These are phyloP conservation scores for Dipodascus albidus DNA, from an alignment of 805 yeast genomes.

Conservation along the genomic window DNA sequence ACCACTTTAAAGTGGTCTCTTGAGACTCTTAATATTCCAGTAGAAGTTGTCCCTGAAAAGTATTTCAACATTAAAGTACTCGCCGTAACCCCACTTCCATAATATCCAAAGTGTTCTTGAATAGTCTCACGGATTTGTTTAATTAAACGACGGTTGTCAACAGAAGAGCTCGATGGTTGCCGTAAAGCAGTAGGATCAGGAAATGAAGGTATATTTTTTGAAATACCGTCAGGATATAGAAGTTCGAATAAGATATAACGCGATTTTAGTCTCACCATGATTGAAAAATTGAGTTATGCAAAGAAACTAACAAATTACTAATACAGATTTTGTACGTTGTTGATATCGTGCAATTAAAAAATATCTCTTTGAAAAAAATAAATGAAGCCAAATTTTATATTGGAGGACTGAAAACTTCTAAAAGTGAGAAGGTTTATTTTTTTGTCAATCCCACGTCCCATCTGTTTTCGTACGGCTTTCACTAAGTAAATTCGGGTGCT, in stretches of 20 bases:
- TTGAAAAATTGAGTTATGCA: no score
- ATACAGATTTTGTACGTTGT: no score
- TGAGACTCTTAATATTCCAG: slow-evolving; percentile 73
- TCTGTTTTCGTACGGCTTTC: no score
- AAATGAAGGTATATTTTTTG: slow-evolving; percentile 8
- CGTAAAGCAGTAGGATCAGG: slow-evolving; percentile 9
- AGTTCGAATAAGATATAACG: slow-evolving; percentile 77
- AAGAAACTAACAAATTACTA: no score
- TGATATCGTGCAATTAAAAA: no score
- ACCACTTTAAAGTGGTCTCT: slow-evolving; percentile 51
- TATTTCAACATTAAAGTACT: slow-evolving; percentile 55
- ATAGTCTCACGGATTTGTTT: slow-evolving; percentile 45
- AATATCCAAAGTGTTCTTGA: slow-evolving; percentile 63
- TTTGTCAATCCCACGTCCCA: no score
- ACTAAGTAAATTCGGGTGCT: no score
- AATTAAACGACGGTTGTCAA: slow-evolving; percentile 40
- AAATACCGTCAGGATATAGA: slow-evolving; percentile 42
- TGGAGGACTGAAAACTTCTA: neutral
- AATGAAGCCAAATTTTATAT: no score
- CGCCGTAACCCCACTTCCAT: slow-evolving; percentile 56
- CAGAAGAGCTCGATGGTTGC: slow-evolving; percentile 17
- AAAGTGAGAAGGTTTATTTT: no score
- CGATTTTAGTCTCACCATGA: slow-evolving; percentile 81
- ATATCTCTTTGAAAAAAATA: no score
- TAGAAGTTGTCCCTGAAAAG: slow-evolving; percentile 68